Evolutionary conservation across 345 rosid species (phyloP), one percentile per base, ranked within the genome.

Genomic region (Arabis hirsuta): DNA sequence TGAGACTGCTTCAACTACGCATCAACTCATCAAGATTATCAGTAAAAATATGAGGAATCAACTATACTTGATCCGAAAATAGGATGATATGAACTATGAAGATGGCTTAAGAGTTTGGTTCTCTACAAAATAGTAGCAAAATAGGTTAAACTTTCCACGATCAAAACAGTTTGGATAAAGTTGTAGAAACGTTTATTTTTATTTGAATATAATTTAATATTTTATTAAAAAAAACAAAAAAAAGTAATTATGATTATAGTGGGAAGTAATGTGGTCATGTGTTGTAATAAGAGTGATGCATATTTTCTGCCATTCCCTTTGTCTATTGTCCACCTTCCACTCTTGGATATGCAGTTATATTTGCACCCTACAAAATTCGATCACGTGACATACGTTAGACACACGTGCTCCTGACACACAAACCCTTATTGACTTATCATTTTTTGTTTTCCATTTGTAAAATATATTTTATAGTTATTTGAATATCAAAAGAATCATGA

Each of bases 251-350:
- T 72, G 64, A 63, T 34, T 44, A 38, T 55, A 54, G 76, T 63
- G 47, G 70, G 56, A 47, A 63, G 13, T 63, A 72, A 63, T 63
- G 64, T 36, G 63, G 76, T 72, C 63, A 72, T 63, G 70, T 63
- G 63, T 44, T 2, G 69, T 62, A 55, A 72, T 55, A 63, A 55
- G 63, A 54, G 48, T 54, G 55, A 45, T 62, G 55, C 62, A 38
- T 62, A 62, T 62, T 52, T 42, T 61, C 55, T 44, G 62, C 62
- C 43, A 53, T 62, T 53, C 38, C 10, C 50, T 59, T 50, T 60
- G 74, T 50, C 60, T 62, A 62, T 31, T 52, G 62, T 55, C 69
- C 62, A 62, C 62, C 54, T 52, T 52, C 67, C 51, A 59, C 42
- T 48, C 45, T 19, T 72, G 38, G 55, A 44, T 44, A 13, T 43